Conservation (phyloP, 257 asterid genomes). For the Petunia axillaris region DNA sequence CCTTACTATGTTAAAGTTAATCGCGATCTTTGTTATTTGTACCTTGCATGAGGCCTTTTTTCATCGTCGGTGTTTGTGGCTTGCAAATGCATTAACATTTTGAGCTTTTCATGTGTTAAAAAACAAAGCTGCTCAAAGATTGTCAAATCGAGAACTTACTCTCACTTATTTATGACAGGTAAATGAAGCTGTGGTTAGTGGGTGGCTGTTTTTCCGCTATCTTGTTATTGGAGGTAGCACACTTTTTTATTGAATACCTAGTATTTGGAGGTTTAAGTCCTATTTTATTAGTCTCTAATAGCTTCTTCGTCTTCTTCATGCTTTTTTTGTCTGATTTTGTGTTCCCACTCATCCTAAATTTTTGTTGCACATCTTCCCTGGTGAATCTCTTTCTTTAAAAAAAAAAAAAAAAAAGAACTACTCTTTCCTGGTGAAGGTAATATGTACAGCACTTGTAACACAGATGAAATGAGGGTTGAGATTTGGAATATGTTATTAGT, state of each 20-base stretch:
- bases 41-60: background rate
- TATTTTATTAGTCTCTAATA: slow-evolving; percentile 18
- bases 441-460: background rate
- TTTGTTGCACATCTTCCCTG: background rate
- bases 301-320: background rate
- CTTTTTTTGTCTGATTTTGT: too few relatives aligned
- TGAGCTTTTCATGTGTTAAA: background rate
- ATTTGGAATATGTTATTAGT: background rate
- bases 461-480: background rate
- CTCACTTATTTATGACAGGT: slow-evolving; percentile 56
- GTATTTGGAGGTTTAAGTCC: background rate
- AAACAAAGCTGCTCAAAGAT: slow-evolving; percentile 2
- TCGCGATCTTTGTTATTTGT: background rate
- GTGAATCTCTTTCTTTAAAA: background rate
- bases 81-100: background rate
- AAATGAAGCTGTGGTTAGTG: slow-evolving; percentile 91
- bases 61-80: slow-evolving; percentile 4
- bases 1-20: background rate
- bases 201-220: slow-evolving; percentile 98
- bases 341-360: background rate
- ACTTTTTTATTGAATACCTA: slow-evolving; percentile 19
- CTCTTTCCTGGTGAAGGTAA: background rate
- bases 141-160: background rate
- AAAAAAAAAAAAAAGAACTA: too few relatives aligned
- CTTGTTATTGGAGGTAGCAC: slow-evolving; percentile 92